Evolutionary conservation across 2,329 filamentous ascomycete genomes (phyloP).

Genomic region (Hypomyces rosellus): DNA sequence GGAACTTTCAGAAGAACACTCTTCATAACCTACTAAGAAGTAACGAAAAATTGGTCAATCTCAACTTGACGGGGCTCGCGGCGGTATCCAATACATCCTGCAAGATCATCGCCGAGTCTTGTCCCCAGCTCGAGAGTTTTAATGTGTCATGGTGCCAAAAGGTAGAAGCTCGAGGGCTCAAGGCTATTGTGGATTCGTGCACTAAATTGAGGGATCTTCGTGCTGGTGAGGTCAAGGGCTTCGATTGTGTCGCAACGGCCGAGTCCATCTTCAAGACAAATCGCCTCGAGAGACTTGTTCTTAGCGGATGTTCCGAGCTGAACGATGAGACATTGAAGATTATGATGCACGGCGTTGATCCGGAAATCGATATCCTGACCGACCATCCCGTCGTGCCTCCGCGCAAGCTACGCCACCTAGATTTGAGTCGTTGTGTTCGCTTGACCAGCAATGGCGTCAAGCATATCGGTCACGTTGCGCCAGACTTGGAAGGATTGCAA

Average conservation of each 20-base stretch:
- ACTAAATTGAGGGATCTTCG: conserved; percentile 69
- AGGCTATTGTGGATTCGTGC: conserved; percentile 66
- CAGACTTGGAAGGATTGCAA: conserved; percentile 74
- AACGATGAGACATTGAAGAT: conserved; percentile 66
- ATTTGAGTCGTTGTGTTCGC: conserved; percentile 70
- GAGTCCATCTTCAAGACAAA: conserved; percentile 72
- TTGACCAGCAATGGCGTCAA: conserved; percentile 70
- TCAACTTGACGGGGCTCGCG: conserved; percentile 78
- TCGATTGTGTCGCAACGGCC: conserved; percentile 68
- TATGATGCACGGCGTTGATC: conserved; percentile 69
- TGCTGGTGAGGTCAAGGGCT: conserved; percentile 74
- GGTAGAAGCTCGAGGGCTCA: conserved; percentile 71
- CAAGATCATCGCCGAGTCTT: conserved; percentile 77
- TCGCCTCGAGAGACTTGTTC: conserved; percentile 70
- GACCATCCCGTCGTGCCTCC: conserved; percentile 69
- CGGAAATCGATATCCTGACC: conserved; percentile 75
- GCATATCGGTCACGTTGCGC: conserved; percentile 66
- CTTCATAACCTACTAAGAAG: conserved; percentile 68
- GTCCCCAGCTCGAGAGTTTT: conserved; percentile 72
- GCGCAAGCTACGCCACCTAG: conserved; percentile 74
- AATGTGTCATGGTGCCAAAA: conserved; percentile 93
- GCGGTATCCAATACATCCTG: conserved; percentile 79
- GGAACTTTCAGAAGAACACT: conserved; percentile 71
- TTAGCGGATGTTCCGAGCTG: conserved; percentile 74
- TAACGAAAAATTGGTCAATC: conserved; percentile 71